These are phyloP conservation scores for Verticillium dahliae DNA, from an alignment of 2,329 filamentous ascomycete genomes.

Conservation along the genomic window DNA sequence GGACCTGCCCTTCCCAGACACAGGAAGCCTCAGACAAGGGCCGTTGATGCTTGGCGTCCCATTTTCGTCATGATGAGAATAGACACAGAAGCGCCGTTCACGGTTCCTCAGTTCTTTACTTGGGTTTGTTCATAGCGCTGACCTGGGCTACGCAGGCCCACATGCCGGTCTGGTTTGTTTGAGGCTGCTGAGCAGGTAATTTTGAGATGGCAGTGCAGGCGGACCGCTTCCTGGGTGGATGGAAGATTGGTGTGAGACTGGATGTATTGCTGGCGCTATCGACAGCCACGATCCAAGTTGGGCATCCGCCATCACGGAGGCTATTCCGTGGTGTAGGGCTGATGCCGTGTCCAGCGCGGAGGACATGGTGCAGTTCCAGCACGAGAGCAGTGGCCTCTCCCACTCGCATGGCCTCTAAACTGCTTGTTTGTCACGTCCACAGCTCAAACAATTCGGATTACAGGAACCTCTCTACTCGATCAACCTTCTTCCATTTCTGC, in stretches of 20 bases:
- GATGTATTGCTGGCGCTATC: neutral
- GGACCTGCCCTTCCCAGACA: too few relatives aligned
- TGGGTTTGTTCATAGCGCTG: neutral
- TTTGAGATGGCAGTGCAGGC: too few relatives aligned
- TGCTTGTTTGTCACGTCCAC: too few relatives aligned
- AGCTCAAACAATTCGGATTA: too few relatives aligned
- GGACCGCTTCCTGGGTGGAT: neutral
- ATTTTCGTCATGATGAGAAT: neutral
- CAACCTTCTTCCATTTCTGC: too few relatives aligned
- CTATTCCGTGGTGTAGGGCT: neutral
- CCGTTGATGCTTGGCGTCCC: neutral
- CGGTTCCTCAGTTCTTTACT: neutral
- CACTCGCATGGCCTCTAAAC: too few relatives aligned
- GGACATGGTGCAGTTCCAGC: neutral
- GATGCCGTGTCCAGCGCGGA: neutral
- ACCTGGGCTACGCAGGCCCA: neutral
- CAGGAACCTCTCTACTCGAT: too few relatives aligned
- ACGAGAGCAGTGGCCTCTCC: too few relatives aligned
- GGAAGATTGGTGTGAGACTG: neutral
- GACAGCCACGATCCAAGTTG: neutral
- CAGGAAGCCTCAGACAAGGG: neutral
- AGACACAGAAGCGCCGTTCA: neutral
- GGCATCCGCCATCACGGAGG: neutral
- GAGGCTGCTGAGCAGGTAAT: neutral
- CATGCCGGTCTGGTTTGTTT: neutral